phyloP scores from a whole-genome alignment of 2,329 filamentous ascomycete species.

The Penicillium thymicola region DNA sequence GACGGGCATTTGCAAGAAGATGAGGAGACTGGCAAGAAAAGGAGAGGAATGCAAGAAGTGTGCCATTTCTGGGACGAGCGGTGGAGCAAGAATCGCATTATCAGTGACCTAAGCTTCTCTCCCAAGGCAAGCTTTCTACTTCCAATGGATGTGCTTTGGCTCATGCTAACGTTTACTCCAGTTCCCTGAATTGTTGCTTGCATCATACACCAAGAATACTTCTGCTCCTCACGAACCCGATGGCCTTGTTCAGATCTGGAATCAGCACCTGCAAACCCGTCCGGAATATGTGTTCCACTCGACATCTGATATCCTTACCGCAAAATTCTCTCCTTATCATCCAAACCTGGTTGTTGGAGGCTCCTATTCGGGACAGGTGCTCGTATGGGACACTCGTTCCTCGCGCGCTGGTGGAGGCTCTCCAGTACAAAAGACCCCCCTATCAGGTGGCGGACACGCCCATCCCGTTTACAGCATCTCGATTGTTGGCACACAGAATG shows the following conservation, averaged over 20 bases:
- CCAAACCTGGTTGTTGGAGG: constrained; percentile 94
- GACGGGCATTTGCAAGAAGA: constrained; percentile 76
- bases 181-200: constrained; percentile 87
- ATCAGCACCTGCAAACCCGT: constrained; percentile 86
- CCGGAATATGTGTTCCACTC: constrained; percentile 97
- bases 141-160: background rate
- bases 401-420: constrained; percentile 64
- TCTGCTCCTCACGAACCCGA: constrained; percentile 91
- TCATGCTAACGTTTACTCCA: constrained; percentile 31
- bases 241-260: constrained; percentile 95
- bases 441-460: constrained; percentile 92
- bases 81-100: constrained; percentile 97
- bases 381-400: constrained; percentile 94
- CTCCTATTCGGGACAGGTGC: constrained; percentile 92
- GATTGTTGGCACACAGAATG: constrained; percentile 96
- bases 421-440: constrained; percentile 91
- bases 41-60: constrained; percentile 65
- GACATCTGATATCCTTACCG: constrained; percentile 89
- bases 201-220: constrained; percentile 96
- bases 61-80: constrained; percentile 91
- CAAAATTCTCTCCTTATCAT: constrained; percentile 98
- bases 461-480: constrained; percentile 95
- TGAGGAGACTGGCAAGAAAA: constrained; percentile 53
- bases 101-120: constrained; percentile 92
- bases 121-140: constrained; percentile 59